Conservation (phyloP, 2,329 filamentous ascomycete genomes). For the Fusarium sp. region DNA sequence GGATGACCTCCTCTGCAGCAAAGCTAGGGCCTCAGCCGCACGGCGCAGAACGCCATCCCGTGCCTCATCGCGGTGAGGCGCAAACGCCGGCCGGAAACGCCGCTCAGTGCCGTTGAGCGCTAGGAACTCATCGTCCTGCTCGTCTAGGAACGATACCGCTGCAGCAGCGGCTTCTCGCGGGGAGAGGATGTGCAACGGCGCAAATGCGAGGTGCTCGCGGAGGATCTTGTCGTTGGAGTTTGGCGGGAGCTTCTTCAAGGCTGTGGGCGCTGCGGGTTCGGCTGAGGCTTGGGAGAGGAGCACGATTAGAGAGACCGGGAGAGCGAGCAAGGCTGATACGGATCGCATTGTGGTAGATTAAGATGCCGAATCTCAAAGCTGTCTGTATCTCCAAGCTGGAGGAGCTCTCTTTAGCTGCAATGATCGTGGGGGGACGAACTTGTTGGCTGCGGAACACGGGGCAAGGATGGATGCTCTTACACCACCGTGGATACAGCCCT, state of each 20-base stretch:
- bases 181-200: slow-evolving; percentile 43
- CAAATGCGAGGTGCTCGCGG: slow-evolving; percentile 72
- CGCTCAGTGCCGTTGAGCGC: slow-evolving; percentile 31
- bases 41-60: slow-evolving; percentile 53
- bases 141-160: slow-evolving; percentile 45
- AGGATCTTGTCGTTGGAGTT: slow-evolving; percentile 82
- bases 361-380: not conserved
- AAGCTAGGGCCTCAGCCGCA: slow-evolving; percentile 59
- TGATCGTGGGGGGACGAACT: not conserved
- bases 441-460: slow-evolving; percentile 25
- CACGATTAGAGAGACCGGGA: slow-evolving; percentile 60
- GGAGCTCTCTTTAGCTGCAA: not conserved
- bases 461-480: slow-evolving; percentile 9
- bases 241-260: slow-evolving; percentile 77
- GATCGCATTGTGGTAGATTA: slow-evolving; percentile 53
- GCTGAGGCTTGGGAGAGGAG: slow-evolving; percentile 56
- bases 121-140: slow-evolving; percentile 42
- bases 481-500: slow-evolving; percentile 23
- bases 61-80: slow-evolving; percentile 56
- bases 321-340: slow-evolving; percentile 50
- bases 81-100: slow-evolving; percentile 64
- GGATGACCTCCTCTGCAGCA: slow-evolving; percentile 69
- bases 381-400: not conserved
- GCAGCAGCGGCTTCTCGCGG: slow-evolving; percentile 49
- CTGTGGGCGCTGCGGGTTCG: slow-evolving; percentile 62